A percentile compares a stretch with the other conserved stretches of the same genome.
Evolutionary conservation across 768 basidiomycete species (phyloP).

Genomic region (Naganishia onofrii): DNA sequence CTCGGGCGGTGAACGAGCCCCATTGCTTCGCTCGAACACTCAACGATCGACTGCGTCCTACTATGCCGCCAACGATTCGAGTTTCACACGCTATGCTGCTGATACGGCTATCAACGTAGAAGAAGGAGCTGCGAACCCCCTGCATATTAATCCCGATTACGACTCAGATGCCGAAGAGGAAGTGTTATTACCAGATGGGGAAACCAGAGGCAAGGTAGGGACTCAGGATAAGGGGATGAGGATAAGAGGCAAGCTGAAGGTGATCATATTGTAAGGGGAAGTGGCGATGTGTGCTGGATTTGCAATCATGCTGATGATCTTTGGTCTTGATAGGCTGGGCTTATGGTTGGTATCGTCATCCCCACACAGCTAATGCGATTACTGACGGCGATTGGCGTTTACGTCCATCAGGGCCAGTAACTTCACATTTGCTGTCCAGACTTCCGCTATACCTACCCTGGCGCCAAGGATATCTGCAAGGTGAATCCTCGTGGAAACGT

Average conservation of each 20-base stretch:
- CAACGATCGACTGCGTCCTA: conserved; percentile 6
- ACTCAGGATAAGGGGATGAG: background rate
- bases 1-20: background rate
- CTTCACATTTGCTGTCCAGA: conserved; percentile 50
- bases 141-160: conserved; percentile 24
- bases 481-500: conserved; percentile 1
- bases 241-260: conserved; percentile 9
- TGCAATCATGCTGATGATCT: background rate
- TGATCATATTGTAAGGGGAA: conserved; percentile 2
- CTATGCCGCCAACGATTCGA: conserved; percentile 29
- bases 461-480: conserved; percentile 37
- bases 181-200: background rate
- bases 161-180: conserved; percentile 22
- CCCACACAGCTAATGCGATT: background rate
- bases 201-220: background rate
- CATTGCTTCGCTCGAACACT: conserved; percentile 12
- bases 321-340: conserved; percentile 1
- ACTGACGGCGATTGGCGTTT: conserved; percentile 26
- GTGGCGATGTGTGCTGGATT: background rate
- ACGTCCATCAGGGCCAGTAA: conserved; percentile 35
- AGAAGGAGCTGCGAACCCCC: conserved; percentile 28
- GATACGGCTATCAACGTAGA: conserved; percentile 25
- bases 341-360: conserved; percentile 16
- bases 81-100: conserved; percentile 30
- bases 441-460: conserved; percentile 47